Percentiles rank a stretch among this genome's conserved stretches.
These are phyloP conservation scores for Eucalyptus marginata DNA, from an alignment of 345 rosid species.

Conservation along the genomic window DNA sequence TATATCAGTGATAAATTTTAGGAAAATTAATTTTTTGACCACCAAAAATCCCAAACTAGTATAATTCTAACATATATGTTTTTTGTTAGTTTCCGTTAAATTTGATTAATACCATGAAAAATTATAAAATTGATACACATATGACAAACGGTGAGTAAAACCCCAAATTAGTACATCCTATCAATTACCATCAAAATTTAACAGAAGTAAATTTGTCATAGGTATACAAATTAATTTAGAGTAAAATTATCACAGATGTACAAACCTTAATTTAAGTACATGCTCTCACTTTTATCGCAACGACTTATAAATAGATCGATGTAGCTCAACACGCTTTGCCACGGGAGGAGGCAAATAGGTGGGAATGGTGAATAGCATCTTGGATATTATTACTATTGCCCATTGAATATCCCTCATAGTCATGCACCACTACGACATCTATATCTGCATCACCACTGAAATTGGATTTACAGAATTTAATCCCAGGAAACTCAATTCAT, in stretches of 20 bases:
- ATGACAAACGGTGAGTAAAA: fast-evolving
- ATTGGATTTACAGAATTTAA: background rate
- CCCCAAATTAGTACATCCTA: fast-evolving
- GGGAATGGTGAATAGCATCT: background rate
- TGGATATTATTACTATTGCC: background rate
- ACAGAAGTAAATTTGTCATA: fast-evolving
- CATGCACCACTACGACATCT: background rate
- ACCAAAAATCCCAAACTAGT: fast-evolving
- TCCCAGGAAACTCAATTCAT: background rate
- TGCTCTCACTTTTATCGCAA: background rate
- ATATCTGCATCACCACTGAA: background rate
- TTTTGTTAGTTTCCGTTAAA: too few relatives aligned
- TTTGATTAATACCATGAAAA: too few relatives aligned
- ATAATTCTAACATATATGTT: too few relatives aligned
- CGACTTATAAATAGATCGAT: background rate
- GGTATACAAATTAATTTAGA: fast-evolving
- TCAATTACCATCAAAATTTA: too few relatives aligned
- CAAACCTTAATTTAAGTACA: too few relatives aligned
- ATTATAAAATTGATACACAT: too few relatives aligned
- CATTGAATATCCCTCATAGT: background rate
- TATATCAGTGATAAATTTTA: too few relatives aligned
- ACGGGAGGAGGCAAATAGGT: too few relatives aligned
- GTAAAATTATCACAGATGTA: too few relatives aligned
- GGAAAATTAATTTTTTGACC: too few relatives aligned
- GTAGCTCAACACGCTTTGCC: too few relatives aligned